Conservation (phyloP, 495 filamentous ascomycete species). For the Zalerion maritima region DNA sequence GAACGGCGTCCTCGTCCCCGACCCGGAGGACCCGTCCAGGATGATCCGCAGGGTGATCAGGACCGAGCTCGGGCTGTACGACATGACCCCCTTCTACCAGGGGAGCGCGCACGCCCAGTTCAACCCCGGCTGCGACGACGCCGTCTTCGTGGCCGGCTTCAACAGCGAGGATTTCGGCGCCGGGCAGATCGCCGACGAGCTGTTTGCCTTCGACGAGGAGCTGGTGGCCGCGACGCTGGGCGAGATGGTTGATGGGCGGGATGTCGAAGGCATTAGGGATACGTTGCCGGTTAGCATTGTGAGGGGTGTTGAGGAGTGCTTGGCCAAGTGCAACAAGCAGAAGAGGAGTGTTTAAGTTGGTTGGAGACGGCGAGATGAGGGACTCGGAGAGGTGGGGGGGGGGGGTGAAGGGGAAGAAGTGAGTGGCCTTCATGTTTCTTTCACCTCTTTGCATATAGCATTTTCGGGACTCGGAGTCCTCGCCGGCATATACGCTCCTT, state of each 20-base stretch:
- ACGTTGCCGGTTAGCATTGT: too few relatives aligned
- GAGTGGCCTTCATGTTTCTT: too few relatives aligned
- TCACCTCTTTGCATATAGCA: too few relatives aligned
- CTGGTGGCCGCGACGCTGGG: slow-evolving; percentile 20
- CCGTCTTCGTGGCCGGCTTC: slow-evolving; percentile 27
- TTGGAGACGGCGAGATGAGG: too few relatives aligned
- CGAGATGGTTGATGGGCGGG: slow-evolving; percentile 15
- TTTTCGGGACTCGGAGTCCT: too few relatives aligned
- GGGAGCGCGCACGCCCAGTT: slow-evolving; percentile 32
- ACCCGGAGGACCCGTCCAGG: slow-evolving; percentile 4
- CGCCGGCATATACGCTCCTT: too few relatives aligned
- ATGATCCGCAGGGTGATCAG: slow-evolving; percentile 12
- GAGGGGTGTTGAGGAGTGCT: too few relatives aligned
- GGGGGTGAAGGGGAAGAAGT: too few relatives aligned
- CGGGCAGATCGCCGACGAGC: slow-evolving; percentile 14
- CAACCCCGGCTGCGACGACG: slow-evolving; percentile 27
- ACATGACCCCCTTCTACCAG: slow-evolving; percentile 28
- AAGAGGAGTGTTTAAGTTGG: too few relatives aligned
- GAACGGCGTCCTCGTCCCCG: slow-evolving; percentile 20
- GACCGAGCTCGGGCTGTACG: slow-evolving; percentile 16
- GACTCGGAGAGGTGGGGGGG: too few relatives aligned
- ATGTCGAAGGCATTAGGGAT: slow-evolving; percentile 21
- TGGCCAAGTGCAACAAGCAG: too few relatives aligned
- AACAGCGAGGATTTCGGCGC: slow-evolving; percentile 26
- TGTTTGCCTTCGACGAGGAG: slow-evolving; percentile 20